A percentile compares a stretch with the other conserved stretches of the same genome.
These are phyloP conservation scores for Suillus discolor DNA, from an alignment of 768 basidiomycete species.

Conservation along the genomic window DNA sequence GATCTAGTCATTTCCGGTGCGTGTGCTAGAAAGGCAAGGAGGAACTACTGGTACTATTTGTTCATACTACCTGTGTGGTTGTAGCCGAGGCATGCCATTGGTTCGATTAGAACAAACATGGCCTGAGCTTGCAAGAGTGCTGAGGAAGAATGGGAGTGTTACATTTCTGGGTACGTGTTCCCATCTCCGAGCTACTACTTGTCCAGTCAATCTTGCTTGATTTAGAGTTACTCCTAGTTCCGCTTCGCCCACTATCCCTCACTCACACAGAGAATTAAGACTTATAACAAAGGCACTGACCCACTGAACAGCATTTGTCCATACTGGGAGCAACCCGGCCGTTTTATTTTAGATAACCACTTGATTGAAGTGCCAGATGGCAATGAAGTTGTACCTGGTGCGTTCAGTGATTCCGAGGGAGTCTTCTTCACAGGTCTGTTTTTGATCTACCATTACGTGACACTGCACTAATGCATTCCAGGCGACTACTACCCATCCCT, in stretches of 20 bases:
- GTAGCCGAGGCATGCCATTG: slow-evolving; percentile 80
- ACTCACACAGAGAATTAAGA: slow-evolving; percentile 59
- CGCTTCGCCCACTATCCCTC: slow-evolving; percentile 61
- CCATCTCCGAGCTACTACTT: not conserved
- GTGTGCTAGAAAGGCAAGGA: slow-evolving; percentile 15
- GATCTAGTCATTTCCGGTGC: slow-evolving; percentile 72
- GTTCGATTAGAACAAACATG: slow-evolving; percentile 78
- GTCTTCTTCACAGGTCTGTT: slow-evolving; percentile 60
- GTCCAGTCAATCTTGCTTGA: not conserved
- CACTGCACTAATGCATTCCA: slow-evolving; percentile 16
- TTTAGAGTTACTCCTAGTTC: slow-evolving; percentile 68
- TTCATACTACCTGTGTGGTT: not conserved
- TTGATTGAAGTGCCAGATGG: slow-evolving; percentile 67
- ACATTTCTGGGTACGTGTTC: slow-evolving; percentile 69
- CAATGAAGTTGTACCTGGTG: slow-evolving; percentile 33
- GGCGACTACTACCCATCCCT: slow-evolving; percentile 45
- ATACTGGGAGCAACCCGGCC: slow-evolving; percentile 79
- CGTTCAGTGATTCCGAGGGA: slow-evolving; percentile 47
- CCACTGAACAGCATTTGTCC: slow-evolving; percentile 56
- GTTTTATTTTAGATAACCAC: slow-evolving; percentile 69
- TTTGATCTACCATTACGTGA: not conserved
- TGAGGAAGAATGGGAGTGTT: slow-evolving; percentile 63
- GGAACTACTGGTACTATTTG: not conserved
- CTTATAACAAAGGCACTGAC: slow-evolving; percentile 60
- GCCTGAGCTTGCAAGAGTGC: slow-evolving; percentile 63